A percentile compares a stretch with the other conserved stretches of the same genome.
These are phyloP conservation scores for Ophiognomonia clavigignenti-juglandacearum DNA, from an alignment of 2,329 filamentous ascomycete species.

Conservation along the genomic window DNA sequence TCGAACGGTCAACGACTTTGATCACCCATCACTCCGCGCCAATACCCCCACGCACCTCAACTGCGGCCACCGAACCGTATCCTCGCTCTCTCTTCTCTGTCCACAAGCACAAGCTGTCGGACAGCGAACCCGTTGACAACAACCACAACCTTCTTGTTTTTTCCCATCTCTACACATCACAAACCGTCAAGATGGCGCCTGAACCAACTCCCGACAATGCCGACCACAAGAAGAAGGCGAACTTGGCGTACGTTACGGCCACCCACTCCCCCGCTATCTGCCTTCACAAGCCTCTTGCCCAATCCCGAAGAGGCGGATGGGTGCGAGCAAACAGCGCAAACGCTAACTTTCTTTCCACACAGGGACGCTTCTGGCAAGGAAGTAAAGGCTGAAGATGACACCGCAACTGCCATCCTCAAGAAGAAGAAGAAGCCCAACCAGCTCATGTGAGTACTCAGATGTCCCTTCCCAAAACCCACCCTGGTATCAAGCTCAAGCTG, in stretches of 20 bases:
- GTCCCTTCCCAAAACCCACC: background rate
- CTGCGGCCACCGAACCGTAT: background rate
- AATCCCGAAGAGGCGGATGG: too few species aligned
- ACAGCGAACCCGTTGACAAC: too few species aligned
- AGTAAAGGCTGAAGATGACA: constrained; percentile 84
- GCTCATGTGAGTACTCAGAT: constrained; percentile 63
- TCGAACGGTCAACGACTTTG: background rate
- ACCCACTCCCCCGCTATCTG: constrained; percentile 1
- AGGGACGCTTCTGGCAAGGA: constrained; percentile 90
- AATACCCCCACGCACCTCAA: background rate
- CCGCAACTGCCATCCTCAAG: constrained; percentile 93
- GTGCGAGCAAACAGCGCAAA: background rate
- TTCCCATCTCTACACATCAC: constrained; percentile 10
- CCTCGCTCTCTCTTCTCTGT: too few species aligned
- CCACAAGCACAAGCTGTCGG: constrained; percentile 3
- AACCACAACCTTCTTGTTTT: constrained; percentile 6
- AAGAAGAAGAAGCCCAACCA: constrained; percentile 99
- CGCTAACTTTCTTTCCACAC: constrained; percentile 16
- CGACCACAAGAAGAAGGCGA: constrained; percentile 76
- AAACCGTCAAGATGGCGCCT: constrained; percentile 59
- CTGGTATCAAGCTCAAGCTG: constrained; percentile 13
- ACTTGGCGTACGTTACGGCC: constrained; percentile 61
- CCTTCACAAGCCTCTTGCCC: too few species aligned
- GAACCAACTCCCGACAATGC: constrained; percentile 49
- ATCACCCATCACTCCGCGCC: background rate